Evolutionary conservation across 805 yeast species (phyloP), one percentile per base, ranked within the genome.

Genomic region (Sugiyamaella smithiae): DNA sequence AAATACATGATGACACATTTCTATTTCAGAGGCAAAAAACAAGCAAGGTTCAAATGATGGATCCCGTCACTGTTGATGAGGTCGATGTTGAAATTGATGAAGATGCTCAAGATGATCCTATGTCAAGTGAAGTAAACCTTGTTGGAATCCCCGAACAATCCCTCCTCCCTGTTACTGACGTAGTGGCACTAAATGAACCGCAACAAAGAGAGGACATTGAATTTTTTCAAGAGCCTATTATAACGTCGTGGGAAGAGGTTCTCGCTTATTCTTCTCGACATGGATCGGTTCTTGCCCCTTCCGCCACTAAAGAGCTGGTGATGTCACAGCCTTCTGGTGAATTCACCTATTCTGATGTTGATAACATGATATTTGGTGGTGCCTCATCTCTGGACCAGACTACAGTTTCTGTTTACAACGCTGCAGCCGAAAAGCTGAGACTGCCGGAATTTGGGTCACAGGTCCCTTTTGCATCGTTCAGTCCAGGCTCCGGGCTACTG

Each of bases 231-330:
- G 29, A 26, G 11, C 9, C 11, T 11, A 11, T 35, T 16, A 16
- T 20, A 9, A 20, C 9, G 16, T 20, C 25, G 54, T 86, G 95
- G 91, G 70, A 77, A 20, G 69, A 74, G 11, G 91, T 85, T 58
- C 61, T 85, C 43, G 75, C 73, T 41, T 58, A 84, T n/a, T 74
- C 82, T 4, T 73, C 44, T 9, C 20, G 48, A 2, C 14, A 47
- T 9, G 48, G 48, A 28, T 51, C 57, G 1, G 43, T 54, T 7
- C 46, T 53, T 12, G 50, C 55, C 12, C 17, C n/a, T 4, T n/a
- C 40, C 16, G 20, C 48, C 29, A 16, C 22, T 12, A 35, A 12
- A 35, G 11, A n/a, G n/a, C 8, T 14, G 22, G 22, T 5, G 20
- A 5, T 16, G 16, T 14, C 22, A 12, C 11, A 35, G 22, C 7